Conservation (phyloP, 352 stramenopile genomes). For the Phytopythium ostracodes region DNA sequence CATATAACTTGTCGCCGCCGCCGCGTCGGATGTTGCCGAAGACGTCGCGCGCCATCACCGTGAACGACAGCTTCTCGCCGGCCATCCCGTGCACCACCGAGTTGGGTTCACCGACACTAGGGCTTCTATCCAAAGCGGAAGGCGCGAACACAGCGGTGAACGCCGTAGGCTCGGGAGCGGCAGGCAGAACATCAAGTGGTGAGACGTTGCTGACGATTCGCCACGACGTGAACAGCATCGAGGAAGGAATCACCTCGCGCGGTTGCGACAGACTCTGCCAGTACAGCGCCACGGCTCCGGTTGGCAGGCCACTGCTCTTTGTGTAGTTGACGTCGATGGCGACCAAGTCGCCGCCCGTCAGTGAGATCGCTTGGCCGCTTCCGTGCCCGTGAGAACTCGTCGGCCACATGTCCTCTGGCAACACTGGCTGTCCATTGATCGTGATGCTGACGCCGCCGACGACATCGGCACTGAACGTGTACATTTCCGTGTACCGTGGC, state of each 20-base stretch:
- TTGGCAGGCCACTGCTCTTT: constrained; percentile 31
- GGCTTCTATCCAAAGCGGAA: background rate
- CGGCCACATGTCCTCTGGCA: constrained; percentile 19
- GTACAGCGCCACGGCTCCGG: constrained; percentile 29
- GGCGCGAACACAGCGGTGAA: constrained; percentile 37
- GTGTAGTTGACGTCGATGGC: constrained; percentile 45
- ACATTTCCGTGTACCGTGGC: constrained; percentile 47
- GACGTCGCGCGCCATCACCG: constrained; percentile 30
- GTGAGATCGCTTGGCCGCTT: constrained; percentile 10
- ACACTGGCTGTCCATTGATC: constrained; percentile 11
- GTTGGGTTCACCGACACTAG: background rate
- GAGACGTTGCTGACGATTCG: constrained; percentile 55
- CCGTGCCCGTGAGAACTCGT: constrained; percentile 10
- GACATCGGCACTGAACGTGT: constrained; percentile 45
- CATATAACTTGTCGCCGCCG: constrained; percentile 35
- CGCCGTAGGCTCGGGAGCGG: constrained; percentile 16
- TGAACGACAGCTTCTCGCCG: constrained; percentile 24
- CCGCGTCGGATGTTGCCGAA: constrained; percentile 30
- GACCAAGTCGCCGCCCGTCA: constrained; percentile 37
- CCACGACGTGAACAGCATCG: constrained; percentile 47
- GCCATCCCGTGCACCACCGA: constrained; percentile 12
- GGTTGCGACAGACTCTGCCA: constrained; percentile 58
- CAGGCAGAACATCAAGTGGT: constrained; percentile 32
- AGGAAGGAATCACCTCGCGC: constrained; percentile 34
- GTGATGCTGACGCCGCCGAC: constrained; percentile 23